Percentiles rank a stretch among this genome's conserved stretches.
phyloP scores from a whole-genome alignment of 495 filamentous ascomycete species.

The Penicillium coffeae region DNA sequence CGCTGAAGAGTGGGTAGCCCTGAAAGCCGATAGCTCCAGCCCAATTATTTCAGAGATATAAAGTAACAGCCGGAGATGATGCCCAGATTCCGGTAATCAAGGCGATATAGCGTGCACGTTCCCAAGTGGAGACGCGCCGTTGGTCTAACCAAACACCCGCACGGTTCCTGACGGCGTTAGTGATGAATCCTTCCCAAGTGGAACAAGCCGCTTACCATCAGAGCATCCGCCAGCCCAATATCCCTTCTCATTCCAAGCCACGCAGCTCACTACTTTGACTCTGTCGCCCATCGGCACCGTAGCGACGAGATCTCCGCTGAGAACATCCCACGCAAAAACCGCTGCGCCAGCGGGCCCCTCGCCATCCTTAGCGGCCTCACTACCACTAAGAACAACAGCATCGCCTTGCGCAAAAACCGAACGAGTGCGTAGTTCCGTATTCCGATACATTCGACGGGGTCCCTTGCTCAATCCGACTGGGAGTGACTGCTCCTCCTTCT shows the following conservation, averaged over 20 bases:
- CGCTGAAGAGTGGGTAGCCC: too few relatives aligned
- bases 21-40: too few relatives aligned
- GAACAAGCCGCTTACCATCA: conserved; percentile 44
- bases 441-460: conserved; percentile 44
- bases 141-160: conserved; percentile 23
- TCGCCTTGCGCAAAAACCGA: conserved; percentile 70
- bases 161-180: conserved; percentile 16
- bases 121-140: neutral
- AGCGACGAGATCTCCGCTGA: conserved; percentile 65
- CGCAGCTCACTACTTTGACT: conserved; percentile 55
- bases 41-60: neutral
- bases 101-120: conserved; percentile 6
- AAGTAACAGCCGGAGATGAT: neutral
- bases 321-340: conserved; percentile 86
- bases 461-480: neutral
- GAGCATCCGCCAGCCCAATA: conserved; percentile 63
- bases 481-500: conserved; percentile 23
- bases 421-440: conserved; percentile 66
- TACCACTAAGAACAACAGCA: conserved; percentile 76
- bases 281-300: conserved; percentile 55
- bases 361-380: conserved; percentile 53
- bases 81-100: neutral
- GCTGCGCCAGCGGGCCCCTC: conserved; percentile 49
- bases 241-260: conserved; percentile 71
- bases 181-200: neutral